phyloP scores from a whole-genome alignment of 1,284 basidiomycete species.

The Sphagnurus paluster region DNA sequence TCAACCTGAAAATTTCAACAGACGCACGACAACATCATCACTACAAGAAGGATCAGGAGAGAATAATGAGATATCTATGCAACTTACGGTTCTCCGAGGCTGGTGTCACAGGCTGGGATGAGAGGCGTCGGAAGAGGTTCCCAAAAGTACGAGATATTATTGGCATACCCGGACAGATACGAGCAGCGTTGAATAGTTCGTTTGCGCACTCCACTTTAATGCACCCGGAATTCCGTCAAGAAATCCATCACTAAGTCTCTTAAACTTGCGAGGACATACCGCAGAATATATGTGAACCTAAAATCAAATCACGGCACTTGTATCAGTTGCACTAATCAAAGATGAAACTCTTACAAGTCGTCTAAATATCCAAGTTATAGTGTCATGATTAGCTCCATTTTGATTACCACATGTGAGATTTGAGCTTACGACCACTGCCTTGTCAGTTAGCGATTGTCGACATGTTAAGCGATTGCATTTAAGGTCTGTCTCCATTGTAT shows the following conservation, averaged over 20 bases:
- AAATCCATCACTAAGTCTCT: slow-evolving; percentile 4
- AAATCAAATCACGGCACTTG: too few relatives aligned
- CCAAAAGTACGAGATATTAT: neutral
- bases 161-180: slow-evolving; percentile 68
- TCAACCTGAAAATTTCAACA: neutral
- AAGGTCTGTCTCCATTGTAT: slow-evolving; percentile 53
- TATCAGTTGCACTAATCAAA: neutral
- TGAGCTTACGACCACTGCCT: slow-evolving; percentile 76
- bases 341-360: slow-evolving; percentile 46
- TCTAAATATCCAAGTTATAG: slow-evolving; percentile 30
- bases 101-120: slow-evolving; percentile 71
- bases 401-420: slow-evolving; percentile 12
- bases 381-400: neutral
- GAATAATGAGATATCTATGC: neutral
- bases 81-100: slow-evolving; percentile 71
- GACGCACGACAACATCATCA: slow-evolving; percentile 77
- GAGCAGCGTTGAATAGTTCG: slow-evolving; percentile 72
- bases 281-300: slow-evolving; percentile 83
- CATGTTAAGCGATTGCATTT: slow-evolving; percentile 78
- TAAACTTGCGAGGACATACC: slow-evolving; percentile 40
- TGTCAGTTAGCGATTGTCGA: slow-evolving; percentile 63
- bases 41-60: slow-evolving; percentile 37
- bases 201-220: slow-evolving; percentile 78
- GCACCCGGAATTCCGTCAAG: slow-evolving; percentile 15
- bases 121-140: slow-evolving; percentile 11